Evolutionary conservation across 495 filamentous ascomycete species (phyloP), one percentile per base, ranked within the genome.

Genomic region (Aspergillus mulundensis): DNA sequence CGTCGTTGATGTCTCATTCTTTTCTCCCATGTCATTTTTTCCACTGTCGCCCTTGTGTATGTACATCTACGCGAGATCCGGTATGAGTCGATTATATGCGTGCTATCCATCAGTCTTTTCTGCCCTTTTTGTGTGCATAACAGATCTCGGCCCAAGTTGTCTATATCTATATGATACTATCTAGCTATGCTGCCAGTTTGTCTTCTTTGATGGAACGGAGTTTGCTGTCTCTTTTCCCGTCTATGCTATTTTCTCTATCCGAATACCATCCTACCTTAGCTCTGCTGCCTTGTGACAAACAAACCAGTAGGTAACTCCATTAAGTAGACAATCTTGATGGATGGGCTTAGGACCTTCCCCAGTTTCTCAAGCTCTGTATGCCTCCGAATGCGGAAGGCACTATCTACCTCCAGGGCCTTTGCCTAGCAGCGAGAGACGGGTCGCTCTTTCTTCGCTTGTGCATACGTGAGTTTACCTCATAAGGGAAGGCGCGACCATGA

Each of bases 1-100:
- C 70, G 74, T 32, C 63, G 68, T 59, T 75, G 55, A 68, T 36
- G 19, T 12, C 19, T 25, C 36, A n/a, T 10, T 14, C 32, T 15
- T 15, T 7, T 28, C 40, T n/a, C 34, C 15, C 48, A 3, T 30
- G 16, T 19, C 21, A 11, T 5, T 16, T 7, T 15, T 12, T 34
- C 8, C 50, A n/a, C 39, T 30, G 44, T 46, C 32, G n/a, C n/a
- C 14, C 28, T 30, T 55, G 20, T 19, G 28, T 59, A 34, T 34
- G 48, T 48, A 40, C 42, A 14, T 55, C 19, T 30, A 52, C 25
- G 34, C 34, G 36, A 40, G 36, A 18, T 40, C n/a, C 38, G n/a
- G 38, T 40, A 38, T 15, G 38, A 18, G 24, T 18, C 10, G 21
- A 15, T 23, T 38, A 25, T 48, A 21, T 39, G 53, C 23, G 32